These are phyloP conservation scores for Mycena filopes DNA, from an alignment of 768 basidiomycete genomes.

Conservation along the genomic window DNA sequence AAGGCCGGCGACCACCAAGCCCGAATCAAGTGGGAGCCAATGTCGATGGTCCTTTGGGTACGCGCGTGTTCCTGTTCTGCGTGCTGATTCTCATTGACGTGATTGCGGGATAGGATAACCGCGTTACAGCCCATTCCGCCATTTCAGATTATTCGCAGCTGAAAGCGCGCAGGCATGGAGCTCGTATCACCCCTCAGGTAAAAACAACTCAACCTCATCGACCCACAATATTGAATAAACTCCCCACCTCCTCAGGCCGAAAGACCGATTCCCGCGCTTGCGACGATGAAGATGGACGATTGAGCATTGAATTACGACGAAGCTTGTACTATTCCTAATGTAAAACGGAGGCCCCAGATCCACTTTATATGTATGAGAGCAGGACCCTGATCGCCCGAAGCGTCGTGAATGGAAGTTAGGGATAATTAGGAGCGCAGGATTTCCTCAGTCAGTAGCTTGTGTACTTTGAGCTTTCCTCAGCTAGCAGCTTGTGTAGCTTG, in stretches of 20 bases:
- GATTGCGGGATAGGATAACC: constrained; percentile 71
- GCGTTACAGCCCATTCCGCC: constrained; percentile 73
- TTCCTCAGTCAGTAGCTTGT: too few species aligned
- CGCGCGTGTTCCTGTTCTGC: background rate
- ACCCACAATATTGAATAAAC: too few species aligned
- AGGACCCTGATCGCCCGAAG: too few species aligned
- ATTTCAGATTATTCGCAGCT: constrained; percentile 77
- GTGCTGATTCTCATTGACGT: background rate
- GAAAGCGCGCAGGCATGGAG: constrained; percentile 78
- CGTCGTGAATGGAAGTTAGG: too few species aligned
- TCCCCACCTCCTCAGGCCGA: too few species aligned
- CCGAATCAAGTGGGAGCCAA: constrained; percentile 79
- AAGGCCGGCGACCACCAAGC: constrained; percentile 82
- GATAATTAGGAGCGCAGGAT: too few species aligned
- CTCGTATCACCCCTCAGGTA: constrained; percentile 82
- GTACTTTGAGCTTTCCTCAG: too few species aligned
- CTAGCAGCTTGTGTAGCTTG: too few species aligned
- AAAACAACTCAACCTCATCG: too few species aligned
- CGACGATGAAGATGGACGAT: constrained; percentile 22
- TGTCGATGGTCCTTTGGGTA: constrained; percentile 65
- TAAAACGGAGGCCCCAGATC: too few species aligned
- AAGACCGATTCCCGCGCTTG: constrained; percentile 73
- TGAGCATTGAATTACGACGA: background rate
- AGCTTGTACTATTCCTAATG: too few species aligned
- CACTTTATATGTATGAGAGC: too few species aligned